A percentile compares a stretch with the other conserved stretches of the same genome.
Conservation (phyloP, 768 basidiomycete genomes). For the Podaxis carcinomalis region DNA sequence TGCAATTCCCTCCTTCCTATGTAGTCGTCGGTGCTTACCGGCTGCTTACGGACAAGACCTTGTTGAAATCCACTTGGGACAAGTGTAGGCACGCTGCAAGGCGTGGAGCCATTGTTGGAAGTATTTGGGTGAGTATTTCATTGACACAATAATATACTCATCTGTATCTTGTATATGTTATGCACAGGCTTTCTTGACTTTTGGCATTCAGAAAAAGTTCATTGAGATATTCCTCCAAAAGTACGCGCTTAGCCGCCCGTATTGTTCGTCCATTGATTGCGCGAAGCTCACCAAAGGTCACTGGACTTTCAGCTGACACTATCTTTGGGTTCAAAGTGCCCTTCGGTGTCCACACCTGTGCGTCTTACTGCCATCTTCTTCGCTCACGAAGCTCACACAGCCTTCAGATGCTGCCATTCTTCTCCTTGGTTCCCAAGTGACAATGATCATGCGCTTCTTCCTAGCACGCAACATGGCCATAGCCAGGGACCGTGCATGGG, state of each 20-base stretch:
- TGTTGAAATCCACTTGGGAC: slow-evolving; percentile 77
- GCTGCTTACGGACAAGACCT: slow-evolving; percentile 64
- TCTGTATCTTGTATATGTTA: not conserved
- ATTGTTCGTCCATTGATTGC: not conserved
- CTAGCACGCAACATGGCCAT: slow-evolving; percentile 79
- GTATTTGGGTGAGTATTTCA: slow-evolving; percentile 54
- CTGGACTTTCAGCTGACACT: slow-evolving; percentile 57
- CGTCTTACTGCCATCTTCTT: slow-evolving; percentile 11
- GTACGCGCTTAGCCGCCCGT: slow-evolving; percentile 29
- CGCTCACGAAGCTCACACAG: not conserved
- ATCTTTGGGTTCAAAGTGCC: slow-evolving; percentile 65
- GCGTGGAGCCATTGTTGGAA: slow-evolving; percentile 66
- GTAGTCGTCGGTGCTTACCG: slow-evolving; percentile 82
- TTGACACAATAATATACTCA: not conserved
- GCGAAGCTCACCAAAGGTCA: slow-evolving; percentile 55
- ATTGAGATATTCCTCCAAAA: slow-evolving; percentile 62
- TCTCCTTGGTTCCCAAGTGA: slow-evolving; percentile 70
- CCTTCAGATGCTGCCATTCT: slow-evolving; percentile 67
- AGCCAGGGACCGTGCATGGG: slow-evolving; percentile 73
- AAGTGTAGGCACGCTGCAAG: slow-evolving; percentile 77
- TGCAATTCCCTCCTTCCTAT: slow-evolving; percentile 81
- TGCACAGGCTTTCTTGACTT: slow-evolving; percentile 59
- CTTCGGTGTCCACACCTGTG: slow-evolving; percentile 71
- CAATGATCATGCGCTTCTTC: slow-evolving; percentile 76
- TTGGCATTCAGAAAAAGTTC: slow-evolving; percentile 64